phyloP scores from a whole-genome alignment of 2,329 filamentous ascomycete genomes.

The Alternaria infectoria region DNA sequence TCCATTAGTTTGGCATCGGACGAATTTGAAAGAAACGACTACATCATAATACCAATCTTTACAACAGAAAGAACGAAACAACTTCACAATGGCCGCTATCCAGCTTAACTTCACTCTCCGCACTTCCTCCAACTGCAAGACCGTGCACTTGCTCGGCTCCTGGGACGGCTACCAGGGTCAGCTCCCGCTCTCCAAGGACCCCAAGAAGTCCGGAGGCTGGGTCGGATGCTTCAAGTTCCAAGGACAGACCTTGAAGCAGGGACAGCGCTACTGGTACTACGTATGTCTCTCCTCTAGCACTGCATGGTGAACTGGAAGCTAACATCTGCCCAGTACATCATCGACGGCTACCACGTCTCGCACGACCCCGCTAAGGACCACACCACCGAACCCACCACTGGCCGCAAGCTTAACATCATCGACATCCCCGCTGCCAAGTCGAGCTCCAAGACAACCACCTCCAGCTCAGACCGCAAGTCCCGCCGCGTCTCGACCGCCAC shows the following conservation, averaged over 20 bases:
- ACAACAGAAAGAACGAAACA: slow-evolving; percentile 30
- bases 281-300: slow-evolving; percentile 45
- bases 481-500: slow-evolving; percentile 64
- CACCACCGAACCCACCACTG: slow-evolving; percentile 93
- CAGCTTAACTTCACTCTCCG: slow-evolving; percentile 96
- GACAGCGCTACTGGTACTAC: slow-evolving; percentile 99
- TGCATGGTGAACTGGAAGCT: slow-evolving; percentile 21
- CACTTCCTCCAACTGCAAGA: slow-evolving; percentile 95
- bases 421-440: slow-evolving; percentile 72
- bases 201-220: slow-evolving; percentile 89
- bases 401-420: slow-evolving; percentile 96
- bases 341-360: slow-evolving; percentile 97
- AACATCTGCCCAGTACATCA: slow-evolving; percentile 71
- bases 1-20: slow-evolving; percentile 48
- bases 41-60: slow-evolving; percentile 32
- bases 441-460: slow-evolving; percentile 57
- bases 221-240: slow-evolving; percentile 97
- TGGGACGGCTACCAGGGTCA: slow-evolving; percentile 98
- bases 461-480: slow-evolving; percentile 49
- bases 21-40: slow-evolving; percentile 32
- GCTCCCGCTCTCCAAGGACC: slow-evolving; percentile 90
- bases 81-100: slow-evolving; percentile 76
- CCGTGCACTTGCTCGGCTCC: slow-evolving; percentile 94
- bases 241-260: slow-evolving; percentile 81
- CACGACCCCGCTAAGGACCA: slow-evolving; percentile 92